Evolutionary conservation across 2,329 filamentous ascomycete species (phyloP), one percentile per base, ranked within the genome.

Genomic region (Penicillium decumbens): DNA sequence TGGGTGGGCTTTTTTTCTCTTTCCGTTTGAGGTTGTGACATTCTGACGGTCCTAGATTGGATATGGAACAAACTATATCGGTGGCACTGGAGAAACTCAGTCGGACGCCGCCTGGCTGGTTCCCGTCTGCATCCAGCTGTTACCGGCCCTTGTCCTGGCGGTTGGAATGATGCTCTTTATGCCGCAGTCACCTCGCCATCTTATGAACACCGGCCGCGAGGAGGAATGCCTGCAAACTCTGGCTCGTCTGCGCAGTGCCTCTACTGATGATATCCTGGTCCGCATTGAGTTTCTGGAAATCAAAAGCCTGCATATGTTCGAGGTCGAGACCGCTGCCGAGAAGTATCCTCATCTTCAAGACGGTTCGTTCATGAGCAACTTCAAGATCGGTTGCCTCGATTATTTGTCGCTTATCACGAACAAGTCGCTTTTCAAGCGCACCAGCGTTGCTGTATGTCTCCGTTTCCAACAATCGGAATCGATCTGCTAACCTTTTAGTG

Each of bases 251-350:
- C 82, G 87, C 18, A 77, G 75, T 5, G 76, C 87, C 0, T 66
- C 80, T 0, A 61, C 72, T 13, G 79, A 86, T 56, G 78, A 89
- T 62, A 81, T 87, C 50, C 77, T 88, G 0, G 80, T 90, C 33
- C 79, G 85, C 57, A 75, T 89, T 1, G 87, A 90, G 61, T 89
- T 85, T 62, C 77, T 88, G 20, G 87, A 91, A 65, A 90, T 91
- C 70, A 87, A 88, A 65, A 85, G 87, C 0, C 84, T 89, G 65
- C 84, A 81, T 0, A 65, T 86, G 9, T 91, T 91, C 57, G 87
- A 91, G 70, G 87, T 89, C 70, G 79, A 82, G 27, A 82, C 81
- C 1, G 75, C 84, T 4, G 80, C 80, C 0, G 81, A 85, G 54
- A 76, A 83, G 23, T 89, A 87, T 66, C 87, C 87, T 0, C 74